Base-by-base conservation (phyloP, 2,329 filamentous ascomycete species). In the Aspergillus luchuensis region DNA sequence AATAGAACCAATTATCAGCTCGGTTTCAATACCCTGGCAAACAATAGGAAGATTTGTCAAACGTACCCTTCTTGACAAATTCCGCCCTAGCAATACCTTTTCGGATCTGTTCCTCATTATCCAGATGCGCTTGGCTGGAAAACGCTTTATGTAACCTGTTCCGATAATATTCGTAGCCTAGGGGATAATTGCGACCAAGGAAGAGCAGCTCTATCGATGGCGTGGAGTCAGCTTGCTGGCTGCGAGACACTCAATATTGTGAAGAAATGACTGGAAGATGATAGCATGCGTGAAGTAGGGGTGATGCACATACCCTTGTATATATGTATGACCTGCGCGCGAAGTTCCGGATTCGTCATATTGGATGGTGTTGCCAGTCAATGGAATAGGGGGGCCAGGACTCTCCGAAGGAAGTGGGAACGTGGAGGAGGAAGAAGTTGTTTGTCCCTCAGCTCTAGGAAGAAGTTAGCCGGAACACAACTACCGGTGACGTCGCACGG, bases 21-120 rank as follows among this genome's bases (percentile, higher is more conserved):
- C 15, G 15, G 28, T 23, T 11, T 8, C 4, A 19, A 38, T 33
- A 28, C 36, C 28, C 28, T 25, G 17, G n/a, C 17, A 39, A 38
- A 41, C 19, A 19, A 41, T n/a, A 49, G 25, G 56, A 49, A 33
- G 19, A 41, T 5, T 10, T 11, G 30, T 17, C 28, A 21, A 38
- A 57, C 72, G 59, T 72, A 92, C 92, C 92, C 83, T 96, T 97
- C 78, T 91, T 96, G 4, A 98, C 92, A 76, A 90, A 97, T 66
- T 96, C 87, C 0, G 92, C 94, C 62, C 89, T 83, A 43, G 85
- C 83, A 58, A 99, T 91, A 0, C 87, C 91, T 62, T 88, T 83
- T 45, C 82, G 84, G 53, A 99, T 97, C 69, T 91, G 84, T 7
- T 84, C 85, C 63, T 94, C 89, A 67, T 95, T 87, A 2, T 80